A percentile compares a stretch with the other conserved stretches of the same genome.
phyloP scores from a whole-genome alignment of 345 rosid genomes.

The Moricandia moricandioides region DNA sequence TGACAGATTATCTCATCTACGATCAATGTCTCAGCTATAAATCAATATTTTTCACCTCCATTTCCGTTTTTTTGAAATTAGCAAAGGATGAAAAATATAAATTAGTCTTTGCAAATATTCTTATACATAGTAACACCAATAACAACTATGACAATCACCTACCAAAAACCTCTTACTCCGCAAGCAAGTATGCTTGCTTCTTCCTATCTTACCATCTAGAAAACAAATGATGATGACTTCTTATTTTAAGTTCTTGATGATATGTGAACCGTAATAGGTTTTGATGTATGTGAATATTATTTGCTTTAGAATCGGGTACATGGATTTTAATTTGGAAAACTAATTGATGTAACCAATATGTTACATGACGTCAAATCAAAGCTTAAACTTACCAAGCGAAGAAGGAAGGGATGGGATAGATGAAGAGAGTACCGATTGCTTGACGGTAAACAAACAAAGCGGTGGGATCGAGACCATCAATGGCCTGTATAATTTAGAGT shows the following conservation, averaged over 20 bases:
- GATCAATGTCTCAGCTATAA: no score
- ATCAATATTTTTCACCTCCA: no score
- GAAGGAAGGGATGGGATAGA: background rate
- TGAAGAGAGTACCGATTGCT: background rate
- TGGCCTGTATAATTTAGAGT: background rate
- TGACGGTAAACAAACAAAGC: background rate
- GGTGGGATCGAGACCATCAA: background rate
- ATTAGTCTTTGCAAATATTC: background rate
- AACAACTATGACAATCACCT: background rate
- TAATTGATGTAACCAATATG: background rate
- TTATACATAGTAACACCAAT: background rate
- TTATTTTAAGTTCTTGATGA: background rate
- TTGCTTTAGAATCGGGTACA: background rate
- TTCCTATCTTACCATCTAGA: background rate
- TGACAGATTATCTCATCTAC: no score
- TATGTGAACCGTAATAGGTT: background rate
- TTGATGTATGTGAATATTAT: background rate
- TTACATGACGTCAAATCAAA: background rate
- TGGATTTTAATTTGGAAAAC: background rate
- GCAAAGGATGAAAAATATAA: background rate
- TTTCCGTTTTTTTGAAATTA: no score
- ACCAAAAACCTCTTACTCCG: background rate
- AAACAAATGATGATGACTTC: background rate
- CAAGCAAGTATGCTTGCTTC: background rate
- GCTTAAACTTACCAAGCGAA: background rate